Percentiles rank a stretch among this genome's conserved stretches.
These are phyloP conservation scores for Diaporthe ilicicola DNA, from an alignment of 2,329 filamentous ascomycete species.

Conservation along the genomic window DNA sequence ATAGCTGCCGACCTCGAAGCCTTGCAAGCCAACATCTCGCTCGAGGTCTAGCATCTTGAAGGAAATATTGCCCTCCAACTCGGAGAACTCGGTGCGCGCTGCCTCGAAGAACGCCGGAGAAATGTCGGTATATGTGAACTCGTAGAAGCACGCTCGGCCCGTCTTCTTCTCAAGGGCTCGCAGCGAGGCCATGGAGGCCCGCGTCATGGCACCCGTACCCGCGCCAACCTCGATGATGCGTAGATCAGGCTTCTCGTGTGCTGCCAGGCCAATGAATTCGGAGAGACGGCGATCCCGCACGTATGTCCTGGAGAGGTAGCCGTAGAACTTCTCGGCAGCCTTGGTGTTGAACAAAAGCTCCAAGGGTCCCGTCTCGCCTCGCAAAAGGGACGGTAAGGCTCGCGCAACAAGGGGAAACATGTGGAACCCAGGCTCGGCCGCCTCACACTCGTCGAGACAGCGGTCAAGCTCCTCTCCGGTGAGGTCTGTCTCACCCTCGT, in stretches of 20 bases:
- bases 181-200: not conserved
- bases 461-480: too few relatives aligned
- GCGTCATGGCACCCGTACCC: too few relatives aligned
- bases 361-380: slow-evolving; percentile 44
- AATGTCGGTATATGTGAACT: slow-evolving; percentile 24
- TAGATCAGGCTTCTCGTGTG: slow-evolving; percentile 30
- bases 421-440: not conserved
- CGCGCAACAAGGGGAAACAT: not conserved
- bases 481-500: too few relatives aligned
- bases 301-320: too few relatives aligned
- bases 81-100: not conserved
- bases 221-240: slow-evolving; percentile 23
- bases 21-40: slow-evolving; percentile 35
- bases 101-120: slow-evolving; percentile 21
- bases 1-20: slow-evolving; percentile 42
- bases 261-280: slow-evolving; percentile 36
- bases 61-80: not conserved
- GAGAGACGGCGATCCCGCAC: slow-evolving; percentile 35
- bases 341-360: slow-evolving; percentile 41
- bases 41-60: slow-evolving; percentile 22
- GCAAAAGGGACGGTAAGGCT: too few relatives aligned
- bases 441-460: too few relatives aligned
- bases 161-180: not conserved
- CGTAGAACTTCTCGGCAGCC: too few relatives aligned
- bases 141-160: not conserved